Evolutionary conservation across 352 stramenopile species (phyloP).

Genomic region (Thalassiosira mediterranea): DNA sequence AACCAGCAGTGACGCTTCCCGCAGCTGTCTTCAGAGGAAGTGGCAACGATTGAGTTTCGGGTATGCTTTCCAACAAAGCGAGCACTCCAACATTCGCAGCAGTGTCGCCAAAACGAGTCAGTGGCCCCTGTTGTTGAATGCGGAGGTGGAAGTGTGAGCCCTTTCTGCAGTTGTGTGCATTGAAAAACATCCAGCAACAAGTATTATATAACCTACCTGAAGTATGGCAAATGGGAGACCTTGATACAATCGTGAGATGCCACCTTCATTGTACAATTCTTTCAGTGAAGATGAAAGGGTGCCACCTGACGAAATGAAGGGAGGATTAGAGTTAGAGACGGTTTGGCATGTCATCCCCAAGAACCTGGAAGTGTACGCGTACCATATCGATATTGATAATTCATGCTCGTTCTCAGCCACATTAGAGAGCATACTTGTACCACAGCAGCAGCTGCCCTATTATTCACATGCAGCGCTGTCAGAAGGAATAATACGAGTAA

Average conservation of each 20-base stretch:
- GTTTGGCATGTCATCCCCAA: too few species aligned
- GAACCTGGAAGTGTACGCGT: too few species aligned
- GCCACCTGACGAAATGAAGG: slow-evolving; percentile 30
- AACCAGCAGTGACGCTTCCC: slow-evolving; percentile 67
- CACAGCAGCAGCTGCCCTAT: slow-evolving; percentile 76
- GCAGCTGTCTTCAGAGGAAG: slow-evolving; percentile 84
- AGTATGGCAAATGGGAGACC: slow-evolving; percentile 84
- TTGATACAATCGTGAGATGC: slow-evolving; percentile 87
- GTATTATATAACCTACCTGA: slow-evolving; percentile 37
- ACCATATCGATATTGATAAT: slow-evolving; percentile 88
- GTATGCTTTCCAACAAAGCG: slow-evolving; percentile 83
- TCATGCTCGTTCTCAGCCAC: slow-evolving; percentile 89
- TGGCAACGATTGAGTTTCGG: slow-evolving; percentile 81
- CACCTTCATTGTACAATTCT: slow-evolving; percentile 85
- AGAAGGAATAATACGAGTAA: too few species aligned
- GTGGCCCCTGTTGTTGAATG: slow-evolving; percentile 80
- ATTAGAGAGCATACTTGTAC: slow-evolving; percentile 88
- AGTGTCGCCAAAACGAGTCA: slow-evolving; percentile 90
- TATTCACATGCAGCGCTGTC: too few species aligned
- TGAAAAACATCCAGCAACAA: slow-evolving; percentile 33
- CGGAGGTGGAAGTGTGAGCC: too few species aligned
- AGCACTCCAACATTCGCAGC: slow-evolving; percentile 90
- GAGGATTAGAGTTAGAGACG: not conserved
- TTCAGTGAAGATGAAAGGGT: slow-evolving; percentile 76
- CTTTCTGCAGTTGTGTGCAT: too few species aligned